Percentiles rank a stretch among this genome's conserved stretches.
These are phyloP conservation scores for Paxillus ammoniavirescens DNA, from an alignment of 768 basidiomycete genomes.

Conservation along the genomic window DNA sequence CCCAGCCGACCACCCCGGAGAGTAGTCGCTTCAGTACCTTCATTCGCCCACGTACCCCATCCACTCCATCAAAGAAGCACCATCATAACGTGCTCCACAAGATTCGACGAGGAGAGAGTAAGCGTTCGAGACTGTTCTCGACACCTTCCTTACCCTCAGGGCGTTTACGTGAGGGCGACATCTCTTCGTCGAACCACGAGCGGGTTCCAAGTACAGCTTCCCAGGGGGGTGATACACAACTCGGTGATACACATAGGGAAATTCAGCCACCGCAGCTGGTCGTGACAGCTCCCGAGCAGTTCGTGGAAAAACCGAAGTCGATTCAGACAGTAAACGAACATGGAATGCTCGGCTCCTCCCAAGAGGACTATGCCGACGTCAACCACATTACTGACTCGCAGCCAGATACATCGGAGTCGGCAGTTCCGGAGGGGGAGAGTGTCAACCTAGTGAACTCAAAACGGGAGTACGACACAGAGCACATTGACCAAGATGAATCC, in stretches of 20 bases:
- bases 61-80: constrained; percentile 5
- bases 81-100: constrained; percentile 8
- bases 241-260: background rate
- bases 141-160: constrained; percentile 7
- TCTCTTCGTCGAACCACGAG: background rate
- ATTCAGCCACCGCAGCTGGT: background rate
- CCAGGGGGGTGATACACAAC: background rate
- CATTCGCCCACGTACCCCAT: constrained; percentile 13
- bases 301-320: background rate
- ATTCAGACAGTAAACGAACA: background rate
- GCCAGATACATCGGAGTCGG: background rate
- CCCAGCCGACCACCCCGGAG: constrained; percentile 1
- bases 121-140: constrained; percentile 19
- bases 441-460: background rate
- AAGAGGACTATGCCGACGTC: constrained; percentile 13
- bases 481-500: no score
- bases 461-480: background rate
- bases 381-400: constrained; percentile 20
- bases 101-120: background rate
- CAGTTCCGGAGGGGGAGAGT: background rate
- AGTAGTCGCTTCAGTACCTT: constrained; percentile 11
- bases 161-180: background rate
- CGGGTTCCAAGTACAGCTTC: background rate
- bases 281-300: background rate
- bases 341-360: background rate